Evolutionary conservation across 306 rosid genomes (phyloP).

Genomic region (Abrus pulchellus): DNA sequence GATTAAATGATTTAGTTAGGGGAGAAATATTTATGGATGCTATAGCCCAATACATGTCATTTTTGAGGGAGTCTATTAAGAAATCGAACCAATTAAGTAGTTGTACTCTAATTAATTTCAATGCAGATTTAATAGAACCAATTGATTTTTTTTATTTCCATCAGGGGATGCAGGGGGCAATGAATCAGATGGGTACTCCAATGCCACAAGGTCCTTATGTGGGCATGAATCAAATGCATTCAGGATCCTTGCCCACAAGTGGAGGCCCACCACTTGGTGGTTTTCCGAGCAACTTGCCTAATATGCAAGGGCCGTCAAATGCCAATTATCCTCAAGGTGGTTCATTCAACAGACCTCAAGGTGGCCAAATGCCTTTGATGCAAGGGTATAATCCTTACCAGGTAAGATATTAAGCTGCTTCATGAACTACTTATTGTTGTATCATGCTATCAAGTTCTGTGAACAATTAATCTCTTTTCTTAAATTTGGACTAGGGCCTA

Average conservation of each 20-base stretch:
- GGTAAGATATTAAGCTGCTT: conserved; percentile 59
- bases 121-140: conserved; percentile 33
- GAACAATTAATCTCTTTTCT: background rate
- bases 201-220: conserved; percentile 84
- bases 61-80: conserved; percentile 23
- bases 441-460: background rate
- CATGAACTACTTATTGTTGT: conserved; percentile 16
- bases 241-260: conserved; percentile 75
- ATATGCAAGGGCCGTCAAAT: conserved; percentile 89
- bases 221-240: conserved; percentile 96
- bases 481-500: too few species aligned
- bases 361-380: conserved; percentile 93
- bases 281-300: conserved; percentile 73
- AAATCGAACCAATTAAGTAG: background rate
- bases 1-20: background rate
- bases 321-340: conserved; percentile 80
- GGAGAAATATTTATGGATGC: background rate
- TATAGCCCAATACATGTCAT: background rate
- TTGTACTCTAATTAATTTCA: conserved; percentile 20
- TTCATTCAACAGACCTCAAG: conserved; percentile 77
- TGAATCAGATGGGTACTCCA: conserved; percentile 87
- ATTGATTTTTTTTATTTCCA: conserved; percentile 9
- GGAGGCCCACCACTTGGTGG: conserved; percentile 79
- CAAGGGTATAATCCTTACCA: conserved; percentile 96
- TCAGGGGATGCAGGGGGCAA: conserved; percentile 92